Conservation (phyloP, 2,329 filamentous ascomycete genomes). For the Aspergillus pseudotamarii region DNA sequence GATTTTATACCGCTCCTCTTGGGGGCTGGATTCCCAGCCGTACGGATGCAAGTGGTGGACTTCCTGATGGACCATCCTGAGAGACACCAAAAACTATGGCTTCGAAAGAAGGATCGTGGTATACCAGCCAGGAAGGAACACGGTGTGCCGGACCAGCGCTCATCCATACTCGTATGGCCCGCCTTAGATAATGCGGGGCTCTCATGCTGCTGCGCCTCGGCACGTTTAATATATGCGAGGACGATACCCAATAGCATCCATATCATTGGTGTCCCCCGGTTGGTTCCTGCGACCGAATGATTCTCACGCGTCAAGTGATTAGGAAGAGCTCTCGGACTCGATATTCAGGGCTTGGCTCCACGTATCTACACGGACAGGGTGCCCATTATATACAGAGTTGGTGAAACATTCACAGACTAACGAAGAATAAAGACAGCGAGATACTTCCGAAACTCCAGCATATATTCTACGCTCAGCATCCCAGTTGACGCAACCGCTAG, state of each 20-base stretch:
- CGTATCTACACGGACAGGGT: background rate
- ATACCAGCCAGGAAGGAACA: background rate
- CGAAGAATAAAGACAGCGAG: too few species aligned
- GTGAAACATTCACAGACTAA: background rate
- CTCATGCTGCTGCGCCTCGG: background rate
- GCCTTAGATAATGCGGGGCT: background rate
- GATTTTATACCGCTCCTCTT: slow-evolving; percentile 42
- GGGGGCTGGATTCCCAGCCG: slow-evolving; percentile 42
- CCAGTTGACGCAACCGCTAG: background rate
- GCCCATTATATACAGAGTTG: background rate
- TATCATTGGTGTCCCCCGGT: too few species aligned
- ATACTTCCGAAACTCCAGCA: background rate
- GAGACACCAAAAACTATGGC: background rate
- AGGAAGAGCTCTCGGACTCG: too few species aligned
- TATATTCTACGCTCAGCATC: background rate
- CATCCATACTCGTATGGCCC: too few species aligned
- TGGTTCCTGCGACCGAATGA: too few species aligned
- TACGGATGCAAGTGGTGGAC: slow-evolving; percentile 33
- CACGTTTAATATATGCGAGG: background rate
- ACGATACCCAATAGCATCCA: background rate
- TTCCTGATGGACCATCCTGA: background rate
- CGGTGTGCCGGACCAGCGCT: background rate
- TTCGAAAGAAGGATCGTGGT: background rate
- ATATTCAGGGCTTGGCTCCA: background rate
- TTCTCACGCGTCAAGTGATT: background rate